A percentile compares a stretch with the other conserved stretches of the same genome.
These are phyloP conservation scores for Onygena corvina DNA, from an alignment of 2,329 filamentous ascomycete genomes.

Conservation along the genomic window DNA sequence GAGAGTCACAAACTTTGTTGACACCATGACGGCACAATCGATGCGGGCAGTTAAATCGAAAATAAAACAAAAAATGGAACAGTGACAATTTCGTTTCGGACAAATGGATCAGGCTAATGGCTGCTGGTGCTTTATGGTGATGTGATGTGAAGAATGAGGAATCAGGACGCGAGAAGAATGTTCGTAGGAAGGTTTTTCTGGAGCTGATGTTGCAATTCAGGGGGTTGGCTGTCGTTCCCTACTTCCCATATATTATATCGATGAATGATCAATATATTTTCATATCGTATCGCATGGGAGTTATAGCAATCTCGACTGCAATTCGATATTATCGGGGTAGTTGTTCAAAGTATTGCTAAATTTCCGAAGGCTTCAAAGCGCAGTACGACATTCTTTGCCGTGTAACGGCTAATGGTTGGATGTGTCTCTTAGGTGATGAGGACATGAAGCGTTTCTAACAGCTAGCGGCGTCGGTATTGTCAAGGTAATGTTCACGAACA, in stretches of 20 bases:
- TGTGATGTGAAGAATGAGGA: not conserved
- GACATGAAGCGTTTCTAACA: too few species aligned
- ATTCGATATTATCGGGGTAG: too few species aligned
- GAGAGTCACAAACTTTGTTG: not conserved
- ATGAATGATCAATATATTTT: conserved; percentile 4
- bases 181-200: not conserved
- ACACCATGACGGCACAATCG: not conserved
- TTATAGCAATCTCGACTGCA: not conserved
- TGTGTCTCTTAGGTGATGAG: too few species aligned
- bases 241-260: not conserved
- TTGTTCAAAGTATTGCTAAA: too few species aligned
- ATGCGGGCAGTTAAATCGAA: not conserved
- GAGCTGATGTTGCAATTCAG: conserved; percentile 2
- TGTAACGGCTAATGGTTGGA: too few species aligned
- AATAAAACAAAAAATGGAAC: not conserved
- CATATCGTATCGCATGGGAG: not conserved
- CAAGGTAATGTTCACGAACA: too few species aligned
- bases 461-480: too few species aligned
- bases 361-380: too few species aligned
- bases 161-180: not conserved
- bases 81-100: not conserved
- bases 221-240: not conserved
- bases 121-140: not conserved
- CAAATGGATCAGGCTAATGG: not conserved
- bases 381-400: too few species aligned